A percentile compares a stretch with the other conserved stretches of the same genome.
Evolutionary conservation across 345 rosid species (phyloP).

Genomic region (Gossypium anomalum): DNA sequence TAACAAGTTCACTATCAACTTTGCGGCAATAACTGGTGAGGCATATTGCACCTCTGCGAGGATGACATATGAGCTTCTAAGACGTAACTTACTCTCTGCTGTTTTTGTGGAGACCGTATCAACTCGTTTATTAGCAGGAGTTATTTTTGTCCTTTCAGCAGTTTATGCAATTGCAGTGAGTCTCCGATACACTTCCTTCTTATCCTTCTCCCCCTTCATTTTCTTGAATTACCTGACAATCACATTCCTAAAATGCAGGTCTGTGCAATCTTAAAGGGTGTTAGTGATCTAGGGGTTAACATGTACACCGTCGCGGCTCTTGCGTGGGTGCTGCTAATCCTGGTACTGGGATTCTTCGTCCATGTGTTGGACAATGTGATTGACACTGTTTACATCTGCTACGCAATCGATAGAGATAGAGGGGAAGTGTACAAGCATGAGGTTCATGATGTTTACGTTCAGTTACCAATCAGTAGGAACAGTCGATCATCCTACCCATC

Average conservation of each 20-base stretch:
- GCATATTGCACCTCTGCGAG: constrained; percentile 80
- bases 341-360: constrained; percentile 61
- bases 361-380: constrained; percentile 84
- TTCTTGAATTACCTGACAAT: not conserved
- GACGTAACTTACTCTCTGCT: constrained; percentile 85
- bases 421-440: constrained; percentile 85
- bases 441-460: constrained; percentile 82
- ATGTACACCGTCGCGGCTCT: constrained; percentile 53
- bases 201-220: not conserved
- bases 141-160: constrained; percentile 69
- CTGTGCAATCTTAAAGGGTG: constrained; percentile 60
- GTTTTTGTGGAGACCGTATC: constrained; percentile 87
- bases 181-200: not conserved
- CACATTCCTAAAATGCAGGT: constrained; percentile 38
- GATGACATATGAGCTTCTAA: constrained; percentile 86
- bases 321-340: constrained; percentile 56
- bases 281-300: constrained; percentile 51
- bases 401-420: constrained; percentile 72
- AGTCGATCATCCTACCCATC: constrained; percentile 36
- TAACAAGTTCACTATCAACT: constrained; percentile 90
- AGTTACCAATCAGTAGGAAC: constrained; percentile 66
- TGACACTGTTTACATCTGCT: constrained; percentile 75
- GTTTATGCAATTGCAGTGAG: constrained; percentile 73
- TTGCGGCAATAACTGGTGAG: constrained; percentile 90
- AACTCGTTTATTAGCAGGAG: constrained; percentile 65